Evolutionary conservation across 2,329 filamentous ascomycete genomes (phyloP), one percentile per base, ranked within the genome.

Genomic region (Penicillium rolfsii): DNA sequence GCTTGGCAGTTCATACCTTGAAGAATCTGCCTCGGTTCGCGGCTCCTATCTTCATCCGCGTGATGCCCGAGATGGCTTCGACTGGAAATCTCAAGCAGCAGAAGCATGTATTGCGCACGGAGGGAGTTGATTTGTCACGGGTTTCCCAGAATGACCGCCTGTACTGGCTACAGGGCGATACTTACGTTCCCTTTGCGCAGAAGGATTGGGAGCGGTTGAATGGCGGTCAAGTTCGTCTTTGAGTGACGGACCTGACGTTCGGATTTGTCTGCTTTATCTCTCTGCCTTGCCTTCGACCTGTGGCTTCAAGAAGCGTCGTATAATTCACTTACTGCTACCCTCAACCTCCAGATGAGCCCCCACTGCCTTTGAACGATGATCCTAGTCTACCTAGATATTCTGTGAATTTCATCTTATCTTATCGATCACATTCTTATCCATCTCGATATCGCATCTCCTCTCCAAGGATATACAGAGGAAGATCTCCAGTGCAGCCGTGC

Each of bases 61-160:
- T 93, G 5, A 83, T 88, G 7, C 81, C 78, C 28, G 82, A 84
- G 28, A 83, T 86, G 66, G 86, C 89, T 70, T 83, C 86, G 1
- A 96, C 93, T 4, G 91, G 92, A 0, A 97, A 92, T 52, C 90
- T 92, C 71, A 97, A 97, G 82, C 91, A 96, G 79, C 89, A 93
- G 77, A 97, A 97, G 77, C 86, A 89, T 64, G 77, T 80, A 0
- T 74, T 96, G 64, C 82, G 91, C n/a, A 81, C 82, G 2, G 84
- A 93, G 64, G 92, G 93, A 0, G 90, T 94, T 0, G 85, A 91
- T 69, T 90, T 89, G 0, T 76, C 71, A 4, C 66, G 69, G 9
- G 70, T 79, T 12, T 67, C 67, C 5, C 55, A 69, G 28, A 64
- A 67, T 2, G 83, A 86, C 64, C 73, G 72, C 45, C 80, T 91